These are phyloP conservation scores for Penicillium sp. DNA, from an alignment of 2,329 filamentous ascomycete genomes.

Conservation along the genomic window DNA sequence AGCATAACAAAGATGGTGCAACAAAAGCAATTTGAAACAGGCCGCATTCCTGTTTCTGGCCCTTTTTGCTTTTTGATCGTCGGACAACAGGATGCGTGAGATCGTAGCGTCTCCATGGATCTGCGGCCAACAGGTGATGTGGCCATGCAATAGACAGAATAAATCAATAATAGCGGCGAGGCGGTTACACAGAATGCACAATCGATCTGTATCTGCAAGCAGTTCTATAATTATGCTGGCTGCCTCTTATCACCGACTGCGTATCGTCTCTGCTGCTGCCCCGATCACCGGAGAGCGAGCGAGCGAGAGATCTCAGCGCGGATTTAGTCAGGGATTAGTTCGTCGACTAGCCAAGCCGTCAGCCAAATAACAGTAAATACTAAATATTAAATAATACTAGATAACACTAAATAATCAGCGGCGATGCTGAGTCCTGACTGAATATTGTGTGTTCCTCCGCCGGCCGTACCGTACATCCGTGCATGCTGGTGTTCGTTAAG, in stretches of 20 bases:
- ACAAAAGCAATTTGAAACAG: background rate
- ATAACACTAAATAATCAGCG: too few species aligned
- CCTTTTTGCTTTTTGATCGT: background rate
- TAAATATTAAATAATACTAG: too few species aligned
- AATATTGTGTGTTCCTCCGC: too few species aligned
- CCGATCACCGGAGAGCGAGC: background rate
- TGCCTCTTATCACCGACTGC: too few species aligned
- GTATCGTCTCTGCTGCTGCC: background rate
- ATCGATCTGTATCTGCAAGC: background rate
- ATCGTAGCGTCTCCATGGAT: background rate
- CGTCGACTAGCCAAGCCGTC: too few species aligned
- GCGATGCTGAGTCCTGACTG: too few species aligned
- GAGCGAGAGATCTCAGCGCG: background rate
- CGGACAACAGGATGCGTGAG: background rate
- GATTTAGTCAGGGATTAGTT: too few species aligned
- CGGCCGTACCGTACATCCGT: background rate
- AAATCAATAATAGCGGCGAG: background rate
- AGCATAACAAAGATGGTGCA: too few species aligned
- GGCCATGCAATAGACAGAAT: too few species aligned
- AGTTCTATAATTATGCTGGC: too few species aligned
- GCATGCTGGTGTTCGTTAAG: background rate
- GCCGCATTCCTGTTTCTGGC: background rate
- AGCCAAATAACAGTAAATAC: too few species aligned
- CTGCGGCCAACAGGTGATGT: too few species aligned
- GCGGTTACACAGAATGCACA: background rate